Base-by-base conservation (phyloP, 2,329 filamentous ascomycete genomes). In the Aureobasidium lini region DNA sequence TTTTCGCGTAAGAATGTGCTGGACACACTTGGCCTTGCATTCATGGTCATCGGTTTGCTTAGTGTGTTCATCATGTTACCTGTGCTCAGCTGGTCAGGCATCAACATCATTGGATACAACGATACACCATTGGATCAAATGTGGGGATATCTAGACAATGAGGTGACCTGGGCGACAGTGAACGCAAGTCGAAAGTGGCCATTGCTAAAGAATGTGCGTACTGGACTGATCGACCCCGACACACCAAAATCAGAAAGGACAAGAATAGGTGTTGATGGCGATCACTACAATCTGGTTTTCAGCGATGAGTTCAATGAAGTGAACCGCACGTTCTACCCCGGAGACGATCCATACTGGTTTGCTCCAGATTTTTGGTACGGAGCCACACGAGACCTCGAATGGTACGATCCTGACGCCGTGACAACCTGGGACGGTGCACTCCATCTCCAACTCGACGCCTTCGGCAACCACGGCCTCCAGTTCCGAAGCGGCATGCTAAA, bases 301-400 rank as follows among this genome's bases (percentile, higher is more conserved):
- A 81, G 79, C 60, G 81, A 83, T 60, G 81, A 83, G 62, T 83
- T 83, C 69, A 82, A 81, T 61, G 69, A 74, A 8, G 68, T 76
- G 40, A 78, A 79, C 57, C 71, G 80, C 32, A 80, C 79, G 0
- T 83, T 83, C 64, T 83, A 81, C 62, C 73, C 76, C 32, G 80
- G 79, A n/a, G 81, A 83, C 62, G 81, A 83, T 64, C 79, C 80
- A 1, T 83, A 77, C 66, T 83, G 77, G 72, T 77, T 71, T 36
- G 79, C 77, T 11, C 74, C 76, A 13, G 74, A 83, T 63, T 70
- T 81, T 49, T 82, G 81, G 78, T 83, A 83, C 67, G 79, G 77
- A 44, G 77, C 77, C 7, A 81, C 79, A 3, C 66, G 74, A 57
- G 78, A 81, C 66, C 62, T 80, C 54, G 77, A 80, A 67, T 75